These are phyloP conservation scores for Chrysanthemum seticuspe DNA, from an alignment of 129 eudicot species.

Conservation along the genomic window DNA sequence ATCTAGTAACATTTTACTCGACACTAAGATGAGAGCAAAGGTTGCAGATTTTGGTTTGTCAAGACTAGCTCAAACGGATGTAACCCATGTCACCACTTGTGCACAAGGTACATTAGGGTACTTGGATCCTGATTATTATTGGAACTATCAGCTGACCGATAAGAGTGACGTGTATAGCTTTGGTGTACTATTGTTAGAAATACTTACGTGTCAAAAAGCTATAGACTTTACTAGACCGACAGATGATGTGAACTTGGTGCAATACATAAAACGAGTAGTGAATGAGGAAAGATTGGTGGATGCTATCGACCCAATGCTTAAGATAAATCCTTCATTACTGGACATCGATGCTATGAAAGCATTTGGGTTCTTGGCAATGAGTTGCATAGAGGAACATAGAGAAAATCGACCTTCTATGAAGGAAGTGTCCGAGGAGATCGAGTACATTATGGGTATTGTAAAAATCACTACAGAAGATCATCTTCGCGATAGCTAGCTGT, in stretches of 20 bases:
- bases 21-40: conserved; percentile 48
- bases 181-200: conserved; percentile 64
- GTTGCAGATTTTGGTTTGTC: conserved; percentile 73
- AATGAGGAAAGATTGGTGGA: conserved; percentile 54
- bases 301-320: conserved; percentile 46
- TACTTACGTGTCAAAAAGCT: conserved; percentile 51
- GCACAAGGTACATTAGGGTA: conserved; percentile 83
- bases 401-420: conserved; percentile 70
- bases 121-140: conserved; percentile 68
- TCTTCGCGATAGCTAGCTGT: background rate
- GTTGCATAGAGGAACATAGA: conserved; percentile 65
- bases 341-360: conserved; percentile 73
- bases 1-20: conserved; percentile 60
- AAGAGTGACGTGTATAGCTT: conserved; percentile 65
- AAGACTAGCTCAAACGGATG: conserved; percentile 52
- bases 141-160: conserved; percentile 62
- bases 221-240: conserved; percentile 65
- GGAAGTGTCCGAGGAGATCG: conserved; percentile 67
- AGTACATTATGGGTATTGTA: conserved; percentile 50
- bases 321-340: conserved; percentile 36
- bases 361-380: conserved; percentile 47
- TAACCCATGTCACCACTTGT: conserved; percentile 57
- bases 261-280: conserved; percentile 48
- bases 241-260: conserved; percentile 56
- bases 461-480: conserved; percentile 4